Evolutionary conservation across 768 basidiomycete species (phyloP).

Genomic region (Serendipita sp.): DNA sequence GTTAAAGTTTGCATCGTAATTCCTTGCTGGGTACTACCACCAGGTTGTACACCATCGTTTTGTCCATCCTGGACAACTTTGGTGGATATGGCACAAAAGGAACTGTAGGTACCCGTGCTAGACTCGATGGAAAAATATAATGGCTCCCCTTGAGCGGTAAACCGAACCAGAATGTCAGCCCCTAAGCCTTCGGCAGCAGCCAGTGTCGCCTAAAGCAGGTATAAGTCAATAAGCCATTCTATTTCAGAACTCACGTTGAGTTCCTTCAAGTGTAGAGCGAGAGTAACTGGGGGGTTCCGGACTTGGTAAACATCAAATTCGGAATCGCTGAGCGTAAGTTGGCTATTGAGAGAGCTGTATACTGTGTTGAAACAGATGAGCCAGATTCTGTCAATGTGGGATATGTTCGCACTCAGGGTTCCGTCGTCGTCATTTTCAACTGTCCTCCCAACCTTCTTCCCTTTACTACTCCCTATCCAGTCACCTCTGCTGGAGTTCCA

Average conservation of each 20-base stretch:
- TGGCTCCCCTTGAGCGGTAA: constrained; percentile 58
- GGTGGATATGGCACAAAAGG: constrained; percentile 64
- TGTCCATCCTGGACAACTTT: constrained; percentile 19
- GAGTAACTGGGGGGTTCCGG: constrained; percentile 41
- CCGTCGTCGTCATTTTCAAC: constrained; percentile 3
- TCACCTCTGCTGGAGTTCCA: not conserved
- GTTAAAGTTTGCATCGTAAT: constrained; percentile 7
- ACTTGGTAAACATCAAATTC: constrained; percentile 72
- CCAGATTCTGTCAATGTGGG: not conserved
- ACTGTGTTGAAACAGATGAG: not conserved
- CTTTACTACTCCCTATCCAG: not conserved
- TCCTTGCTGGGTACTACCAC: constrained; percentile 3
- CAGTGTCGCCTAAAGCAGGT: constrained; percentile 41
- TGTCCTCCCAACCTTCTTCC: not conserved
- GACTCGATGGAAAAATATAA: constrained; percentile 64
- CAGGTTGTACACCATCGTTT: not conserved
- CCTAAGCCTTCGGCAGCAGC: constrained; percentile 60
- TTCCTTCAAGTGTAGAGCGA: constrained; percentile 70
- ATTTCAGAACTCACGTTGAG: constrained; percentile 41
- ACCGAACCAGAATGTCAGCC: constrained; percentile 49
- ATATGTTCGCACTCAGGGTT: not conserved
- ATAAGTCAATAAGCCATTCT: not conserved
- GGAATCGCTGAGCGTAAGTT: constrained; percentile 20
- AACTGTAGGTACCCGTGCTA: constrained; percentile 31
- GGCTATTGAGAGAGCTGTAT: not conserved